These are phyloP conservation scores for Leptographium procerum DNA, from an alignment of 2,329 filamentous ascomycete species.

Conservation along the genomic window DNA sequence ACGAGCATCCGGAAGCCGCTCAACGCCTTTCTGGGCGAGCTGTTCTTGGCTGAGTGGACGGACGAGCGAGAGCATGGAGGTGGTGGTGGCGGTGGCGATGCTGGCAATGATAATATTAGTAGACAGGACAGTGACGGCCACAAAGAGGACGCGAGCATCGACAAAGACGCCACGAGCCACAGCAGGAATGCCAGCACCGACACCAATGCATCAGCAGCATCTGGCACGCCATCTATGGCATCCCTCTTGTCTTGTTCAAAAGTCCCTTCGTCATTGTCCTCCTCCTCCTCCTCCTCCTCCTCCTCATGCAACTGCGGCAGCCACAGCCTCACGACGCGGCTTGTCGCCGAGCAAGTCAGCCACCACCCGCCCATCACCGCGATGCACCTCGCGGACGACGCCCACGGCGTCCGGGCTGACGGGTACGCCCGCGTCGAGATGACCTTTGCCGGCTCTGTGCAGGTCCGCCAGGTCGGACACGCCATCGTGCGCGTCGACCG, in stretches of 20 bases:
- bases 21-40: constrained; percentile 40
- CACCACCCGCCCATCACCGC: constrained; percentile 43
- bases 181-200: constrained; percentile 11
- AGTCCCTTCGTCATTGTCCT: not conserved
- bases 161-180: not conserved
- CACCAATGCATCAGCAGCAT: not conserved
- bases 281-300: constrained; percentile 1
- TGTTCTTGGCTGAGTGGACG: constrained; percentile 32
- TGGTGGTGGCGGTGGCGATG: not conserved
- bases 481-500: constrained; percentile 36
- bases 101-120: too few species aligned
- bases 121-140: too few species aligned
- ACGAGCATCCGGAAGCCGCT: constrained; percentile 41
- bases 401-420: constrained; percentile 32
- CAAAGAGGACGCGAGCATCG: too few species aligned
- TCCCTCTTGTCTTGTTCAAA: not conserved
- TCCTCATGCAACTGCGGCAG: not conserved
- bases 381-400: constrained; percentile 32
- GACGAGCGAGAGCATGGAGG: not conserved
- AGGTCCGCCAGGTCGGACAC: constrained; percentile 39
- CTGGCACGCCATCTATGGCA: not conserved
- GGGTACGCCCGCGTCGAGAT: constrained; percentile 42
- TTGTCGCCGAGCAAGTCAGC: constrained; percentile 37
- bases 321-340: constrained; percentile 15
- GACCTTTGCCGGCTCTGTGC: constrained; percentile 36